Evolutionary conservation across 2,329 filamentous ascomycete species (phyloP).

Genomic region (Escovopsis weberi): DNA sequence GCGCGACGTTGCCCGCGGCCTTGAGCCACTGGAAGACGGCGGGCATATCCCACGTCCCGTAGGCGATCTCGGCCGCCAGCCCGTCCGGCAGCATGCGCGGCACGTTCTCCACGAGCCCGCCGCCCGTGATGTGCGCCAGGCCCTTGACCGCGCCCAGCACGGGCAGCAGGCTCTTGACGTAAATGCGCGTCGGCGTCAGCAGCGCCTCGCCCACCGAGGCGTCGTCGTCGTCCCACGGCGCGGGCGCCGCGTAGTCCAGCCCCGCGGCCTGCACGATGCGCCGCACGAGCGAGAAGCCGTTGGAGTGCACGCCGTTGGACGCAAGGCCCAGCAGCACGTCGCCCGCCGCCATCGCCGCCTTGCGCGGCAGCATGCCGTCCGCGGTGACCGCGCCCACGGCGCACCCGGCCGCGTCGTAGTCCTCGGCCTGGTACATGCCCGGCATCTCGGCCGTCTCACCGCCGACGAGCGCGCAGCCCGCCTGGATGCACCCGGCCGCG

Average conservation of each 20-base stretch:
- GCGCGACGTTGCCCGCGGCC: slow-evolving; percentile 51
- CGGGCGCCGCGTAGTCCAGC: slow-evolving; percentile 54
- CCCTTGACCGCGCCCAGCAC: slow-evolving; percentile 64
- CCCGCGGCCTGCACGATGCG: slow-evolving; percentile 66
- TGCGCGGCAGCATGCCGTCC: slow-evolving; percentile 59
- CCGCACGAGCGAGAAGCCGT: slow-evolving; percentile 93
- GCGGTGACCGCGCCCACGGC: slow-evolving; percentile 71
- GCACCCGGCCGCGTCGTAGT: slow-evolving; percentile 86
- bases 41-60: slow-evolving; percentile 58
- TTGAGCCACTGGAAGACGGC: slow-evolving; percentile 82
- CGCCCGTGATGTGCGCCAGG: slow-evolving; percentile 92
- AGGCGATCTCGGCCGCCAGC: slow-evolving; percentile 70
- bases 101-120: slow-evolving; percentile 84
- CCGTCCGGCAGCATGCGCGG: slow-evolving; percentile 76
- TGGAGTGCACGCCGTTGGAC: slow-evolving; percentile 84
- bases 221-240: slow-evolving; percentile 53
- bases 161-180: slow-evolving; percentile 68
- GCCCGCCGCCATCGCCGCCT: slow-evolving; percentile 59
- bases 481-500: slow-evolving; percentile 69
- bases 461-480: slow-evolving; percentile 83
- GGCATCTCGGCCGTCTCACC: slow-evolving; percentile 99
- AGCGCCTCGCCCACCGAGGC: slow-evolving; percentile 57
- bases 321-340: slow-evolving; percentile 77
- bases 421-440: slow-evolving; percentile 74
- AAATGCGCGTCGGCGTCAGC: slow-evolving; percentile 83